Percentiles rank a stretch among this genome's conserved stretches.
phyloP scores from a whole-genome alignment of 164 flowering plant genomes.

The Nymphaea colorata region DNA sequence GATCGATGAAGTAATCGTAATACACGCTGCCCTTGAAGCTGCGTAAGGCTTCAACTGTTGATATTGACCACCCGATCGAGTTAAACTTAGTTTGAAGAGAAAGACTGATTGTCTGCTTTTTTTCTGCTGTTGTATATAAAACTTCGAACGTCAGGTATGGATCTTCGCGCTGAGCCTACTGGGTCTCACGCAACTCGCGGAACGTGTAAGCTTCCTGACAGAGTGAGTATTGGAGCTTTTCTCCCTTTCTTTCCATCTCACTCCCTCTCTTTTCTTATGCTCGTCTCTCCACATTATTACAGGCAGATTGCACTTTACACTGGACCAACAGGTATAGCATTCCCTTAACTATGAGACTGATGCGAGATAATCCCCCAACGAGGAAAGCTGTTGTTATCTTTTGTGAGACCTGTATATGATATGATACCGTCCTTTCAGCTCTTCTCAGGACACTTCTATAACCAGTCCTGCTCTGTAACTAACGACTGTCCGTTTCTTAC shows the following conservation, averaged over 20 bases:
- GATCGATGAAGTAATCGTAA: no score
- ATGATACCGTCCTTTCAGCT: no score
- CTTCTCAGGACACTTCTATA: no score
- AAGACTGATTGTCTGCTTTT: background rate
- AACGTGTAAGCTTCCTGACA: conserved; percentile 86
- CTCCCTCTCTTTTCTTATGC: no score
- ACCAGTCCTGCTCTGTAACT: no score
- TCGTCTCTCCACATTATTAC: conserved; percentile 6
- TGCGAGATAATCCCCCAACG: no score
- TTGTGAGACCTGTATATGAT: no score
- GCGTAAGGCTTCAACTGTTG: background rate
- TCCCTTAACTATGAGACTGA: no score
- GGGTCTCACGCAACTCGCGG: conserved; percentile 83
- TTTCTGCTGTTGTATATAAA: background rate
- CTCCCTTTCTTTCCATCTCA: background rate
- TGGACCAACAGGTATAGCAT: conserved; percentile 71
- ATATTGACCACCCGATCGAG: background rate
- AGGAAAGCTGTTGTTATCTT: no score
- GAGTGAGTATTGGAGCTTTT: conserved; percentile 41
- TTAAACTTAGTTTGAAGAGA: background rate
- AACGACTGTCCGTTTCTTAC: no score
- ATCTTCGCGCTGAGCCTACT: conserved; percentile 75
- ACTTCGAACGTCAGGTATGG: conserved; percentile 53
- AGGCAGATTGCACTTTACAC: conserved; percentile 84
- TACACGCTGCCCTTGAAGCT: no score